phyloP scores from a whole-genome alignment of 257 asterid genomes.

The Anisodus acutangulus region DNA sequence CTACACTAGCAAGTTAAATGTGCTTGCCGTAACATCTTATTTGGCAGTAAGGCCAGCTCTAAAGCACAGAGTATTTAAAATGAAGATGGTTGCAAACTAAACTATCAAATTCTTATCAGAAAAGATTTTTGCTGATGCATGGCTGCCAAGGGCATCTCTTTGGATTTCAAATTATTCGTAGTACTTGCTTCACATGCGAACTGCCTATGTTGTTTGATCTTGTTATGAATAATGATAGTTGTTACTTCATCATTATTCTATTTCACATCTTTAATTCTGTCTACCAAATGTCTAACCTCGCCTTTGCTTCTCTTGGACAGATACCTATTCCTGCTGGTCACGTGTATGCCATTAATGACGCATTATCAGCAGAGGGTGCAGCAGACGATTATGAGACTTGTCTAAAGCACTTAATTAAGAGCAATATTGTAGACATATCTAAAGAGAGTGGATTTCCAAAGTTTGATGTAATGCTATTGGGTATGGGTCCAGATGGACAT shows the following conservation, averaged over 20 bases:
- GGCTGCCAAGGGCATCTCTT: not conserved
- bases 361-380: conserved; percentile 86
- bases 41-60: not conserved
- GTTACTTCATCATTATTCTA: conserved; percentile 8
- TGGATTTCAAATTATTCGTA: not conserved
- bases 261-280: conserved; percentile 11
- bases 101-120: too few relatives aligned
- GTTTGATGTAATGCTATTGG: conserved; percentile 86
- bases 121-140: not conserved
- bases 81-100: not conserved
- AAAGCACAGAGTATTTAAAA: not conserved
- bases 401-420: conserved; percentile 71
- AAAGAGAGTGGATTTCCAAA: conserved; percentile 67
- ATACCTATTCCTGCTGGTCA: conserved; percentile 83
- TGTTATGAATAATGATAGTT: not conserved
- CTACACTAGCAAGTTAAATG: not conserved
- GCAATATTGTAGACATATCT: conserved; percentile 55
- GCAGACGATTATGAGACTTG: conserved; percentile 88
- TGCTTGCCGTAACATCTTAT: not conserved
- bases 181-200: not conserved
- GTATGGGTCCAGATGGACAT: conserved; percentile 99
- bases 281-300: not conserved
- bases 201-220: not conserved
- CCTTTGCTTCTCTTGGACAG: conserved; percentile 43
- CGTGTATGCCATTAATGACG: conserved; percentile 82